phyloP scores from a whole-genome alignment of 495 filamentous ascomycete species.

The Endocarpon pusillum region DNA sequence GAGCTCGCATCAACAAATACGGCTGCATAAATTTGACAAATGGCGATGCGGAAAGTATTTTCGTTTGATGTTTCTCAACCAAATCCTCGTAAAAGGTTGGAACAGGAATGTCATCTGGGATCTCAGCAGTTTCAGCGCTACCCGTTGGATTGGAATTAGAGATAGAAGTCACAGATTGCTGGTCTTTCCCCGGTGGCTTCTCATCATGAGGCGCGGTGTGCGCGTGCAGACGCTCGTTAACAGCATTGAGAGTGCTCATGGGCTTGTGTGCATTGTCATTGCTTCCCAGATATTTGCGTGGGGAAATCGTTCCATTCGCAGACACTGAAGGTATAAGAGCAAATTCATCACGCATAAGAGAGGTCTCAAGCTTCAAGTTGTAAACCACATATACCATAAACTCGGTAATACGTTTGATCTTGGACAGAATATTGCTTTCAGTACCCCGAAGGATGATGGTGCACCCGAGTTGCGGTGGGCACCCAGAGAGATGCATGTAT shows the following conservation, averaged over 20 bases:
- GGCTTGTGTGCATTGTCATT: neutral
- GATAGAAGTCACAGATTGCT: constrained; percentile 1
- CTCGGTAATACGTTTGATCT: constrained; percentile 87
- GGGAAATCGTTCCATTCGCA: constrained; percentile 12
- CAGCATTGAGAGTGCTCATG: neutral
- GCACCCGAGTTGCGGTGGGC: constrained; percentile 81
- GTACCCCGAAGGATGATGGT: constrained; percentile 88
- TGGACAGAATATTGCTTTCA: constrained; percentile 45
- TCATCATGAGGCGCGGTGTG: neutral
- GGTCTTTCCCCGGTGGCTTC: constrained; percentile 7
- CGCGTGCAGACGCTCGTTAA: constrained; percentile 5
- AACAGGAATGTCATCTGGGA: constrained; percentile 76
- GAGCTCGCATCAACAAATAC: constrained; percentile 76
- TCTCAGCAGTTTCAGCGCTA: constrained; percentile 28
- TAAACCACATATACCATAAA: constrained; percentile 99
- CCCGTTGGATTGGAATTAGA: constrained; percentile 1
- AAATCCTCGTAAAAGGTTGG: constrained; percentile 88
- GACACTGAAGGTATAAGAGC: constrained; percentile 63
- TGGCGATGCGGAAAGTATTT: constrained; percentile 86
- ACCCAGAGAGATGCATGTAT: constrained; percentile 89
- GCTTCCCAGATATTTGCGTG: neutral
- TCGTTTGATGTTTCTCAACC: constrained; percentile 80
- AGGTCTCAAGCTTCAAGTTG: constrained; percentile 91
- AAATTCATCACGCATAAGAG: constrained; percentile 88
- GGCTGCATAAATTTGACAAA: constrained; percentile 92